Evolutionary conservation across 768 basidiomycete genomes (phyloP).

Genomic region (Mycena vulgaris): DNA sequence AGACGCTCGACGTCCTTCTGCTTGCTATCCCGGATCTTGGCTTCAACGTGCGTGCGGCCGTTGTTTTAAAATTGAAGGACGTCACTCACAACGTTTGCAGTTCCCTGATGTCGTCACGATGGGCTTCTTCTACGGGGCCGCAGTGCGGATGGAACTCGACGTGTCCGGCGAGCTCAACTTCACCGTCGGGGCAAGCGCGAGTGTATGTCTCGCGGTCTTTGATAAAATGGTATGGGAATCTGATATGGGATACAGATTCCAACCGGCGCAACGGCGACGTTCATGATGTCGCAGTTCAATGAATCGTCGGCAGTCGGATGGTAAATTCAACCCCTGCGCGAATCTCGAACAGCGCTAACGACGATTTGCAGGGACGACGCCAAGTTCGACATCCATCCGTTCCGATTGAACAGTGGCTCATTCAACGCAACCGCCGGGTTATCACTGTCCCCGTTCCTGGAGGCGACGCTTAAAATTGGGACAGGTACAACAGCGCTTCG

Average conservation of each 20-base stretch:
- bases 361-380: background rate
- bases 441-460: constrained; percentile 27
- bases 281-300: background rate
- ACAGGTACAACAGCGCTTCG: background rate
- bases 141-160: constrained; percentile 1
- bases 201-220: background rate
- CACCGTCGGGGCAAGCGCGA: constrained; percentile 28
- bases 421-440: constrained; percentile 5
- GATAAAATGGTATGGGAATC: too few relatives aligned
- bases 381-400: constrained; percentile 30
- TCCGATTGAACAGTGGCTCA: constrained; percentile 30
- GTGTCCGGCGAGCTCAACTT: constrained; percentile 13
- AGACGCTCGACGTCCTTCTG: constrained; percentile 15
- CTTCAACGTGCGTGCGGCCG: constrained; percentile 1
- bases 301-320: constrained; percentile 31
- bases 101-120: constrained; percentile 2
- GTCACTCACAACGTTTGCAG: background rate
- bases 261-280: constrained; percentile 15
- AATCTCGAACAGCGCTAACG: too few relatives aligned
- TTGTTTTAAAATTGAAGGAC: too few relatives aligned
- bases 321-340: background rate
- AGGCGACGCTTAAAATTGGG: background rate
- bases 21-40: constrained; percentile 18
- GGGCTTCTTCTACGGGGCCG: constrained; percentile 31
- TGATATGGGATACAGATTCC: constrained; percentile 18